phyloP scores from a whole-genome alignment of 2,329 filamentous ascomycete species.

The Sporothrix mexicana region DNA sequence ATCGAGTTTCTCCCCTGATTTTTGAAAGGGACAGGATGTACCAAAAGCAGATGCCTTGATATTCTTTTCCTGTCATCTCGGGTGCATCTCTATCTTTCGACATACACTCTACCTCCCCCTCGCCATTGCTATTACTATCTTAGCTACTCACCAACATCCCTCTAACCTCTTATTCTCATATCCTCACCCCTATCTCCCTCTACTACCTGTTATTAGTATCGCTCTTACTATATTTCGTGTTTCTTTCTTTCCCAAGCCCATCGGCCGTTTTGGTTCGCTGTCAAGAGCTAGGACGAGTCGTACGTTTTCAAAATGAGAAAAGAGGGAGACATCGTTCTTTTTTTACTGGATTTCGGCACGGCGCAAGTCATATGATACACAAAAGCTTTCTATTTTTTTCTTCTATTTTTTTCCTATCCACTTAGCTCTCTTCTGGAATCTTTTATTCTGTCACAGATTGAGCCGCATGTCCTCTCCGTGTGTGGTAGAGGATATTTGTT shows the following conservation, averaged over 20 bases:
- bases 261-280: not conserved
- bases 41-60: too few species aligned
- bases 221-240: not conserved
- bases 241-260: conserved; percentile 5
- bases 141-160: not conserved
- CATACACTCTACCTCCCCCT: not conserved
- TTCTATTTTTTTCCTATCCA: not conserved
- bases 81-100: conserved; percentile 2
- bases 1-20: not conserved
- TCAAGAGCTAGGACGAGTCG: conserved; percentile 18
- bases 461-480: not conserved
- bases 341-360: conserved; percentile 35
- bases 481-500: not conserved
- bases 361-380: conserved; percentile 36
- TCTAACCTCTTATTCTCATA: not conserved
- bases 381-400: conserved; percentile 30
- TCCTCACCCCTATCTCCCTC: not conserved
- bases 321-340: conserved; percentile 1
- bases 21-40: too few species aligned
- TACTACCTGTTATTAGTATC: conserved; percentile 9
- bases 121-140: not conserved
- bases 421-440: not conserved
- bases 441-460: conserved; percentile 6
- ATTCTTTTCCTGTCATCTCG: too few species aligned
- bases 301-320: conserved; percentile 25